Base-by-base conservation (phyloP, 2,329 filamentous ascomycete species). In the Tolypocladium capitatum region DNA sequence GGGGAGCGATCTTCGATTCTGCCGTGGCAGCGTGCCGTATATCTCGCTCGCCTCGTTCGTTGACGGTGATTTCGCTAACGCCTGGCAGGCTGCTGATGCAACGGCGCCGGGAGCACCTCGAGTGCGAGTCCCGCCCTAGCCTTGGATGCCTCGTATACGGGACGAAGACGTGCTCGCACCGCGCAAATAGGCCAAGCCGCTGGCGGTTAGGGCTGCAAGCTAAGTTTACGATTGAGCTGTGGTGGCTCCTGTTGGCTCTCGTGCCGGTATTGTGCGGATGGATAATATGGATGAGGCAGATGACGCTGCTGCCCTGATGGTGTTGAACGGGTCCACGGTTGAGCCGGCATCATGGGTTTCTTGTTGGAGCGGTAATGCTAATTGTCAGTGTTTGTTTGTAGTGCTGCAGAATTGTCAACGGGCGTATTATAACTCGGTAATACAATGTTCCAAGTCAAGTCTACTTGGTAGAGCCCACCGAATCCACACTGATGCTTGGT, bases 1-100 rank as follows among this genome's bases (percentile, higher is more conserved):
- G 30, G 70, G 76, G 4, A 81, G 74, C 51, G 79, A 82, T 55
- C 58, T 76, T 43, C 67, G 70, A 28, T 83, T 82, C 62, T 82
- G 78, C 54, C 65, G 76, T 34, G 77, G 78, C 2, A 80, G 73
- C 48, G 73, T 81, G 0, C 69, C 68, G 77, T 80, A 60, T 48
- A 71, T 64, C n/a, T 9, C 30, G 7, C 5, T 10, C 16, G 4
- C n/a, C 28, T n/a, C 16, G 4, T 32, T 21, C 5, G 20, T 18
- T 8, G 14, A 31, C 9, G 4, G n/a, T 28, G 5, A 5, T 3
- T 2, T 18, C 8, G 10, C 27, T 48, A 10, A 55, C 45, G 32
- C 27, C 45, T 24, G 9, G 16, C 33, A 80, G 76, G 1, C 59
- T 80, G 0, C 59, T 81, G 5, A 81, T 81, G 75, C 71, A 74